Evolutionary conservation across 148 eudicot genomes (phyloP).

Genomic region (Rhododendron mucronatum): DNA sequence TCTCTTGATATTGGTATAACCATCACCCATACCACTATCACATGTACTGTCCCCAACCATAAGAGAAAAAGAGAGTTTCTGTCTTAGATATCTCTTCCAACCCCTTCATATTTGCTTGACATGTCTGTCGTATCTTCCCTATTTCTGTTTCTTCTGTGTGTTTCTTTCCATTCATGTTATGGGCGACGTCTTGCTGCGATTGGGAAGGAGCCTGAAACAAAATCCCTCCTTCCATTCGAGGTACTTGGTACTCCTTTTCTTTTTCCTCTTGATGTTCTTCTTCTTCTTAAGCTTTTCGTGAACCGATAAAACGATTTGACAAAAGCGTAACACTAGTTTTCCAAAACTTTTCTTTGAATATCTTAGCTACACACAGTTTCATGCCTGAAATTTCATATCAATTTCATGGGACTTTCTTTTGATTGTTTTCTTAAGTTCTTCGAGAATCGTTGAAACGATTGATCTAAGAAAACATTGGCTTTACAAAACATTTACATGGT

Average conservation of each 20-base stretch:
- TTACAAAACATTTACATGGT: too few species aligned
- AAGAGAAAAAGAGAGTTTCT: neutral
- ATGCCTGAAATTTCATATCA: neutral
- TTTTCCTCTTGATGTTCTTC: neutral
- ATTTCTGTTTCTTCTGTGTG: constrained; percentile 19
- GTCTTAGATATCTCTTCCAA: constrained; percentile 3
- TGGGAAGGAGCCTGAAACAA: constrained; percentile 11
- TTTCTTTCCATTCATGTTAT: constrained; percentile 10
- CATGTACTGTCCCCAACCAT: neutral
- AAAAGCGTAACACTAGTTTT: neutral
- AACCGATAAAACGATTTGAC: neutral
- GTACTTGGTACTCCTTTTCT: constrained; percentile 2
- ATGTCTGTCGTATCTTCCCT: constrained; percentile 30
- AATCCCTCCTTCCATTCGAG: constrained; percentile 7
- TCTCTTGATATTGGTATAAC: neutral
- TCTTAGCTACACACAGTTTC: neutral
- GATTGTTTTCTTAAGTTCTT: too few species aligned
- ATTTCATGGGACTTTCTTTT: neutral
- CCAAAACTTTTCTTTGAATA: neutral
- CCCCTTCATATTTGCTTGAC: neutral
- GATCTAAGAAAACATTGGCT: too few species aligned
- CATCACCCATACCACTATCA: neutral
- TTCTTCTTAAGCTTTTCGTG: neutral
- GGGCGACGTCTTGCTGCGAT: constrained; percentile 26
- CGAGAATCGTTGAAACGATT: too few species aligned